Evolutionary conservation across 371 early-diverging fungal genomes (phyloP).

Genomic region (Thermomucor indicae-seudaticae): DNA sequence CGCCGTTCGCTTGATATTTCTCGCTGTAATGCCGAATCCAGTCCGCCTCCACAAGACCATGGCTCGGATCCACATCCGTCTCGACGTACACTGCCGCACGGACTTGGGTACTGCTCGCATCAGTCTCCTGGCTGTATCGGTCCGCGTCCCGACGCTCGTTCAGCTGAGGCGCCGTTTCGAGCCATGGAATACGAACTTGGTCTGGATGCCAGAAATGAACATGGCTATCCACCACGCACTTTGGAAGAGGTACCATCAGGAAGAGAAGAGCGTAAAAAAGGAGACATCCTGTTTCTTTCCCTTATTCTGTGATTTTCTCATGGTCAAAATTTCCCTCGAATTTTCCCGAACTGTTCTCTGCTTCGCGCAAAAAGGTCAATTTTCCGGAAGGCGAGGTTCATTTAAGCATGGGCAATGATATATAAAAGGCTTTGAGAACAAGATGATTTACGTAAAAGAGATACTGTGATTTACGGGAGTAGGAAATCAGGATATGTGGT

Average conservation of each 20-base stretch:
- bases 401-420: too few relatives aligned
- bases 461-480: too few relatives aligned
- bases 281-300: too few relatives aligned
- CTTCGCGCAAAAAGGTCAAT: too few relatives aligned
- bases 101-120: constrained; percentile 1
- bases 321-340: too few relatives aligned
- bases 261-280: too few relatives aligned
- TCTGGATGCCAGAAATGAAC: constrained; percentile 44
- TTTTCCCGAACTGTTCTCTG: too few relatives aligned
- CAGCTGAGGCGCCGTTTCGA: constrained; percentile 9
- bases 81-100: constrained; percentile 17
- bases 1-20: neutral
- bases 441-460: too few relatives aligned
- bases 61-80: constrained; percentile 23
- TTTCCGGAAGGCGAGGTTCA: too few relatives aligned
- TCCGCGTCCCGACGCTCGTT: constrained; percentile 18
- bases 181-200: constrained; percentile 28
- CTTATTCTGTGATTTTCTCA: too few relatives aligned
- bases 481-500: too few relatives aligned
- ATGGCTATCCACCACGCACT: constrained; percentile 25
- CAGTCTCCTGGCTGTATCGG: constrained; percentile 3
- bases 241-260: neutral
- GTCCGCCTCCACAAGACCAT: constrained; percentile 36
- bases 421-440: too few relatives aligned
- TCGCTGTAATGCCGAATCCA: constrained; percentile 33